These are phyloP conservation scores for Clonostachys byssicola DNA, from an alignment of 2,329 filamentous ascomycete genomes.

Conservation along the genomic window DNA sequence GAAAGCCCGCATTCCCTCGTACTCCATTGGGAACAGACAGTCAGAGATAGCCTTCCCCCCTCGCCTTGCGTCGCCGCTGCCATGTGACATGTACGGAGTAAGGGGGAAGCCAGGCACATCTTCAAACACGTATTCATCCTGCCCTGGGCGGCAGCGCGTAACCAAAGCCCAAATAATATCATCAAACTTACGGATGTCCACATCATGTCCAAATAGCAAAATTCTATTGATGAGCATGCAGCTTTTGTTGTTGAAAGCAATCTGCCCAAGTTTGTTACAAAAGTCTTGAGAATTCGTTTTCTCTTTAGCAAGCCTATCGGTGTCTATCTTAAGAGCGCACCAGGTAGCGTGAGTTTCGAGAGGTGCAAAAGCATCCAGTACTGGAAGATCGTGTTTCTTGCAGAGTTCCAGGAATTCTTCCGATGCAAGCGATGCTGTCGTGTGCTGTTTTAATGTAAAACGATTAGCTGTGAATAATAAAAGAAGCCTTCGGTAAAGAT, in stretches of 20 bases:
- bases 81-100: conserved; percentile 42
- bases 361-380: conserved; percentile 35
- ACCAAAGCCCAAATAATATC: conserved; percentile 44
- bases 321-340: conserved; percentile 51
- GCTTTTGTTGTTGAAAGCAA: conserved; percentile 34
- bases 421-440: conserved; percentile 34
- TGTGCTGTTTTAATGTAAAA: conserved; percentile 11
- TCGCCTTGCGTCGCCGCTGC: conserved; percentile 15
- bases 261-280: conserved; percentile 30
- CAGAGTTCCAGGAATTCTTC: conserved; percentile 32
- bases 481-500: neutral
- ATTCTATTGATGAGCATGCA: conserved; percentile 36
- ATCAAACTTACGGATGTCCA: conserved; percentile 38
- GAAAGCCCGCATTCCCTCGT: conserved; percentile 25
- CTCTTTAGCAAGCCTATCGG: conserved; percentile 48
- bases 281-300: conserved; percentile 38
- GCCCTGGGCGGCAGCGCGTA: conserved; percentile 37
- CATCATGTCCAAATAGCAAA: conserved; percentile 41
- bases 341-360: conserved; percentile 43
- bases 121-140: conserved; percentile 39
- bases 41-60: conserved; percentile 43
- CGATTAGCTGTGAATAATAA: neutral
- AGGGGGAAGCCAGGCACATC: conserved; percentile 35
- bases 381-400: conserved; percentile 29
- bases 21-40: conserved; percentile 34